phyloP scores from a whole-genome alignment of 2,329 filamentous ascomycete genomes.

The Ascochyta lentis region DNA sequence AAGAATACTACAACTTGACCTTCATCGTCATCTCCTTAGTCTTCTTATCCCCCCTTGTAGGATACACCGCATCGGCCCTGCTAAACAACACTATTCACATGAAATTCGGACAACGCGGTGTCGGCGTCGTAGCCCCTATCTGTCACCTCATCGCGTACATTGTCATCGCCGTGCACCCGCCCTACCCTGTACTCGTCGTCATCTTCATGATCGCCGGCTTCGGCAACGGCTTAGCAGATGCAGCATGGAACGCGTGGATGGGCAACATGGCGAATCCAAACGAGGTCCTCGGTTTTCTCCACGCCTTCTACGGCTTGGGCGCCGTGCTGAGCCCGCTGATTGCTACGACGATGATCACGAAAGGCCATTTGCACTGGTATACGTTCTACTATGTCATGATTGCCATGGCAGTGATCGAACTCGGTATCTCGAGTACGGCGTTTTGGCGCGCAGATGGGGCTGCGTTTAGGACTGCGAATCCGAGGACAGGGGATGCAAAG shows the following conservation, averaged over 20 bases:
- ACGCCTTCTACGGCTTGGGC: conserved; percentile 75
- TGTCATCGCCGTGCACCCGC: conserved; percentile 70
- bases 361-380: conserved; percentile 69
- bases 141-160: conserved; percentile 71
- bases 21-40: conserved; percentile 71
- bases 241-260: conserved; percentile 63
- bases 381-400: conserved; percentile 79
- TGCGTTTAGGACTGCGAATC: conserved; percentile 62
- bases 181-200: conserved; percentile 70
- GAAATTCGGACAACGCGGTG: conserved; percentile 71
- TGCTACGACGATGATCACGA: conserved; percentile 75
- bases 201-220: conserved; percentile 71
- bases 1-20: conserved; percentile 66
- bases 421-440: conserved; percentile 57
- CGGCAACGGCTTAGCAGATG: conserved; percentile 73
- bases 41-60: conserved; percentile 70
- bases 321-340: conserved; percentile 73
- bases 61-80: conserved; percentile 69
- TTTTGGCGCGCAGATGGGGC: conserved; percentile 70
- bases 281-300: conserved; percentile 74
- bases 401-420: conserved; percentile 63
- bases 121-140: conserved; percentile 69
- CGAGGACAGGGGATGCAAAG: conserved; percentile 52
- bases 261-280: conserved; percentile 78
- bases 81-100: conserved; percentile 71